Evolutionary conservation across 306 rosid genomes (phyloP).

Genomic region (Bauhinia variegata): DNA sequence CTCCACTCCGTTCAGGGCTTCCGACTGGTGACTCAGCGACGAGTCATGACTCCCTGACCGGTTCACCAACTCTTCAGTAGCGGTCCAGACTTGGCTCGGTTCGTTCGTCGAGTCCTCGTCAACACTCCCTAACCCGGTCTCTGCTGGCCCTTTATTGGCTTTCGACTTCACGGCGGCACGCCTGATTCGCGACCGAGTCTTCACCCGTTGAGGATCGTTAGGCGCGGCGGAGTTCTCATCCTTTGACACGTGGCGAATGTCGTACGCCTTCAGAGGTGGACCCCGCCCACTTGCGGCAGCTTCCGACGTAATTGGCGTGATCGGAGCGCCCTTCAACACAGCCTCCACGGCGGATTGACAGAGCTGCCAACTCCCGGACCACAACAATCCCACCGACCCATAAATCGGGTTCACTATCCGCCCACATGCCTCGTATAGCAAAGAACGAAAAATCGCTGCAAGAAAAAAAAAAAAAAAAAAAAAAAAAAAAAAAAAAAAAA

Average conservation of each 20-base stretch:
- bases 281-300: constrained; percentile 61
- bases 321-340: constrained; percentile 79
- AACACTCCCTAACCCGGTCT: not conserved
- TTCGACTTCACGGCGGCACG: constrained; percentile 44
- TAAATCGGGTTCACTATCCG: constrained; percentile 94
- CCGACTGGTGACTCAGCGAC: constrained; percentile 70
- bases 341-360: constrained; percentile 95
- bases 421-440: constrained; percentile 92
- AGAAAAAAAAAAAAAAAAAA: not conserved
- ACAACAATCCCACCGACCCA: constrained; percentile 91
- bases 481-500: not conserved
- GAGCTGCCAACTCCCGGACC: constrained; percentile 98
- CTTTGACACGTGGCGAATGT: constrained; percentile 85
- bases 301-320: constrained; percentile 74
- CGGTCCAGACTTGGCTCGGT: constrained; percentile 8
- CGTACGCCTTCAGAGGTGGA: constrained; percentile 79
- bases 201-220: constrained; percentile 33
- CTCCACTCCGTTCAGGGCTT: constrained; percentile 49
- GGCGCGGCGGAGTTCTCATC: constrained; percentile 59
- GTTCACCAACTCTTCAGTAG: constrained; percentile 35
- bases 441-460: constrained; percentile 84
- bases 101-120: constrained; percentile 18
- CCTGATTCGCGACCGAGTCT: constrained; percentile 64
- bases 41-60: constrained; percentile 72
- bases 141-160: not conserved